Evolutionary conservation across 306 rosid genomes (phyloP).

Genomic region (Ormosia emarginata): DNA sequence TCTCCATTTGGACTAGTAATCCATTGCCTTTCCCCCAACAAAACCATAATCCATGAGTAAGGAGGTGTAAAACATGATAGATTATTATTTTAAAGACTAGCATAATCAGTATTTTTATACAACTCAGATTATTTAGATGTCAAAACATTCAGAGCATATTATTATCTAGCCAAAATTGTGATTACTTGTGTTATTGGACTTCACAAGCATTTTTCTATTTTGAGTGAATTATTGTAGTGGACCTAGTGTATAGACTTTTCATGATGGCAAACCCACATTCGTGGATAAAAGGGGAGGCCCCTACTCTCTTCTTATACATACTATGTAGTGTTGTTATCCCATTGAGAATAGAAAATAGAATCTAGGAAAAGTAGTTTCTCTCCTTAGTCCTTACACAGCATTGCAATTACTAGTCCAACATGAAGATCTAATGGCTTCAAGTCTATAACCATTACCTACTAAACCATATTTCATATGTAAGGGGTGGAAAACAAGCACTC

Average conservation of each 20-base stretch:
- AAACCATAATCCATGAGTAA: too few species aligned
- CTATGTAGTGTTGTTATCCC: not conserved
- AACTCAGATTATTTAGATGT: too few species aligned
- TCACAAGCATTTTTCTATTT: not conserved
- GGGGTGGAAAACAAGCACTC: not conserved
- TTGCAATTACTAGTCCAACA: not conserved
- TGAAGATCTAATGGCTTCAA: not conserved
- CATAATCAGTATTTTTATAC: too few species aligned
- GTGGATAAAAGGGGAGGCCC: not conserved
- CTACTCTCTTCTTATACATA: not conserved
- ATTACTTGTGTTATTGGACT: not conserved
- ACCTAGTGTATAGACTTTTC: not conserved
- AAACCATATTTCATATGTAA: not conserved
- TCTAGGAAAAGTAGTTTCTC: not conserved
- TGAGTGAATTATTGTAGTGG: not conserved
- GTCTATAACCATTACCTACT: not conserved
- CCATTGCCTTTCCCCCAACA: not conserved
- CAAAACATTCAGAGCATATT: too few species aligned
- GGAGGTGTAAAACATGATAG: too few species aligned
- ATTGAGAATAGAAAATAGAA: not conserved
- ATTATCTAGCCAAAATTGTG: not conserved
- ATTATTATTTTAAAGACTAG: too few species aligned
- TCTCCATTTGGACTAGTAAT: too few species aligned
- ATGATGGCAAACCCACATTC: not conserved
- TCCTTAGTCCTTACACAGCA: not conserved